Conservation (phyloP, 768 basidiomycete genomes). For the Phlegmacium glaucopus region DNA sequence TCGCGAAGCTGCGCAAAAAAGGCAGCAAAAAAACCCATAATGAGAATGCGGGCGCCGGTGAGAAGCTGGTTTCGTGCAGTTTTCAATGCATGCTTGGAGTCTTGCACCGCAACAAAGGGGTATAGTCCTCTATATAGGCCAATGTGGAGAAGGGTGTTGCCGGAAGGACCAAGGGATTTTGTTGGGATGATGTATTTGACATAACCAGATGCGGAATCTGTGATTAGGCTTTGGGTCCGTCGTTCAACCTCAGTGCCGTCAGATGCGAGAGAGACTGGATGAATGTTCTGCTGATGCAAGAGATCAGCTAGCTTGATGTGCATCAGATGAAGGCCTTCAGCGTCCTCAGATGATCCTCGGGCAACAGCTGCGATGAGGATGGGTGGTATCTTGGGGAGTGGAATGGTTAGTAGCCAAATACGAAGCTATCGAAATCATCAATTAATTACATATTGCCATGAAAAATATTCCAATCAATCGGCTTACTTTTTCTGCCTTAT, state of each 20-base stretch:
- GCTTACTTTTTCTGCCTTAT: slow-evolving; percentile 15
- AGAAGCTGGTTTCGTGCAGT: slow-evolving; percentile 30
- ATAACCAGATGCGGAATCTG: too few species aligned
- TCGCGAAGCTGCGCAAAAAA: slow-evolving; percentile 13
- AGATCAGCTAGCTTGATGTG: too few species aligned
- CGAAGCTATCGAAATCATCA: too few species aligned
- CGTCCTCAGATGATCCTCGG: too few species aligned
- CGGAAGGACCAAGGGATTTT: neutral
- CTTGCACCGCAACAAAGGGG: slow-evolving; percentile 25
- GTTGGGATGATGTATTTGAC: neutral
- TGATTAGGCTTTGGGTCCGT: too few species aligned
- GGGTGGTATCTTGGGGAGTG: too few species aligned
- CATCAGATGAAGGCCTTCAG: too few species aligned
- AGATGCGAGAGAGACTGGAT: too few species aligned
- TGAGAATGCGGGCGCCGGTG: slow-evolving; percentile 24
- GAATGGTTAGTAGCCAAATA: too few species aligned
- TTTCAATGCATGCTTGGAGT: slow-evolving; percentile 31
- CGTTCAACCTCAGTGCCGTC: neutral
- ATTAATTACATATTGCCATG: too few species aligned
- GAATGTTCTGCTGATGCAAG: too few species aligned
- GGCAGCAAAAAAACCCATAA: slow-evolving; percentile 16
- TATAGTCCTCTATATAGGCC: slow-evolving; percentile 6
- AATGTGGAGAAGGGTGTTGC: neutral
- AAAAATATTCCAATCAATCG: neutral
- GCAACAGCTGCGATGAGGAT: too few species aligned